These are phyloP conservation scores for Suillus hirtellus DNA, from an alignment of 768 basidiomycete genomes.

Conservation along the genomic window DNA sequence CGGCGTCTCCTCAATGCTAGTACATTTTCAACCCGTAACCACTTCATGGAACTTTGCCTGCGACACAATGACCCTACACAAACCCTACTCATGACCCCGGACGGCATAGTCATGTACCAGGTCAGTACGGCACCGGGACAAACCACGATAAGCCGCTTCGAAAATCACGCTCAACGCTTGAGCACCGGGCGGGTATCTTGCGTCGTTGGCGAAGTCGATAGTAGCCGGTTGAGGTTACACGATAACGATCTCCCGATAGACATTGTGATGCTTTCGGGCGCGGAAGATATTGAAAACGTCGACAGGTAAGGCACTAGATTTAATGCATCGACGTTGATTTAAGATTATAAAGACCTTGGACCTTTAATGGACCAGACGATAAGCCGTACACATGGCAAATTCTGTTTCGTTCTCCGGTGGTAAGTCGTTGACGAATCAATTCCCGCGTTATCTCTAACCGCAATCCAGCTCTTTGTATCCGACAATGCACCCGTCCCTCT, in stretches of 20 bases:
- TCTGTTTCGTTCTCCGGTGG: slow-evolving; percentile 38
- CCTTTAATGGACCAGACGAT: slow-evolving; percentile 37
- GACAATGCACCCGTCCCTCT: slow-evolving; percentile 30
- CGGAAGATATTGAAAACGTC: slow-evolving; percentile 8
- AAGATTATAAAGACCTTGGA: slow-evolving; percentile 34
- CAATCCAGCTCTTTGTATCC: slow-evolving; percentile 33
- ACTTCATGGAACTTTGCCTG: slow-evolving; percentile 11
- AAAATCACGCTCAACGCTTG: slow-evolving; percentile 19
- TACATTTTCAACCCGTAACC: not conserved
- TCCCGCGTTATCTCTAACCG: not conserved
- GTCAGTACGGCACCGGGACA: slow-evolving; percentile 29
- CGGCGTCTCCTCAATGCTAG: not conserved
- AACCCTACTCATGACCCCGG: slow-evolving; percentile 36
- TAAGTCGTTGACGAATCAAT: slow-evolving; percentile 17
- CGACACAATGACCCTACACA: slow-evolving; percentile 39
- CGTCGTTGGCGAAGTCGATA: slow-evolving; percentile 35
- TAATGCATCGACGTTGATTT: not conserved
- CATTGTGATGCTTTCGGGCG: slow-evolving; percentile 19
- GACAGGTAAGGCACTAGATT: slow-evolving; percentile 24
- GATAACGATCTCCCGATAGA: slow-evolving; percentile 10
- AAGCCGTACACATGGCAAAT: slow-evolving; percentile 41
- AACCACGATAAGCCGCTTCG: slow-evolving; percentile 21
- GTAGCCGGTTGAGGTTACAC: slow-evolving; percentile 28
- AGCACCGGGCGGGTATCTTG: slow-evolving; percentile 34
- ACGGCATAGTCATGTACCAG: slow-evolving; percentile 35